Evolutionary conservation across 192 early-diverging fungal species (phyloP).

Genomic region (Lobosporangium transversale): DNA sequence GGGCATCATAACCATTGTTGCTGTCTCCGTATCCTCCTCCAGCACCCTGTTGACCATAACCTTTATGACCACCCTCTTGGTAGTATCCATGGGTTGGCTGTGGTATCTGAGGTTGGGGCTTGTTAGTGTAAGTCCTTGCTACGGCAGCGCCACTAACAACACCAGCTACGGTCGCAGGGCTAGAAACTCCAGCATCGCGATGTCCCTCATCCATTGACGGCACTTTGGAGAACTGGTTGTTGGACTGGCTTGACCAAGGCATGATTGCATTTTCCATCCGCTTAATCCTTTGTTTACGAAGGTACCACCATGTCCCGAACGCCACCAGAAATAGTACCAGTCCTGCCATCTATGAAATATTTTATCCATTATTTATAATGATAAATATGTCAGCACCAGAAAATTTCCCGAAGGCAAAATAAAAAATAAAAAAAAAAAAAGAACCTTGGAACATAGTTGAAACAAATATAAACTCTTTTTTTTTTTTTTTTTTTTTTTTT

Average conservation of each 20-base stretch:
- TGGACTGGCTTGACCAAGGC: constrained; percentile 30
- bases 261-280: constrained; percentile 41
- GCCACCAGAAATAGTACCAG: constrained; percentile 14
- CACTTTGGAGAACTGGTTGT: constrained; percentile 32
- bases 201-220: constrained; percentile 32
- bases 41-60: neutral
- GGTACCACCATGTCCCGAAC: constrained; percentile 19
- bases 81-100: constrained; percentile 13
- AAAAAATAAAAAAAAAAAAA: neutral
- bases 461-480: no score
- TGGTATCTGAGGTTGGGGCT: constrained; percentile 13
- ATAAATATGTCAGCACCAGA: no score
- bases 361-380: no score
- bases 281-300: constrained; percentile 11
- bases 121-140: constrained; percentile 7
- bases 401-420: neutral
- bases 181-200: neutral
- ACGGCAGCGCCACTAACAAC: constrained; percentile 4
- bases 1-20: constrained; percentile 5
- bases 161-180: neutral
- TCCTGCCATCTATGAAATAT: constrained; percentile 12
- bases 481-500: no score
- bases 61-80: constrained; percentile 1
- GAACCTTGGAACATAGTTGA: neutral
- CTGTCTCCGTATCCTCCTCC: constrained; percentile 7